These are phyloP conservation scores for Boletus tylopilopsis DNA, from an alignment of 768 basidiomycete species.

Conservation along the genomic window DNA sequence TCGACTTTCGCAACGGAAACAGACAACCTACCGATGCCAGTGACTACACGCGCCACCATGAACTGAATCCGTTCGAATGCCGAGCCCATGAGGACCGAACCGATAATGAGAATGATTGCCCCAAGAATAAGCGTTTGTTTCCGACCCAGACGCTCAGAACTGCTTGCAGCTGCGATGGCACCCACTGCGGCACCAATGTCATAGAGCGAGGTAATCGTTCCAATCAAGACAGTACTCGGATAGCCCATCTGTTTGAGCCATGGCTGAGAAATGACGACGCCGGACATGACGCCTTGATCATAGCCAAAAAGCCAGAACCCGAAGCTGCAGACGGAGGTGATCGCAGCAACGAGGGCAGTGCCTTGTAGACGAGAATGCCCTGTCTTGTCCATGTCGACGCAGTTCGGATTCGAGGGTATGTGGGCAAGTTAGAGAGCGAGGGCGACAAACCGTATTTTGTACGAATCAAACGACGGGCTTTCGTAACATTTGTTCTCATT, in stretches of 20 bases:
- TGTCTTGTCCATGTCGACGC: not conserved
- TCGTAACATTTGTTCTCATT: no score
- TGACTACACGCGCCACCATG: not conserved
- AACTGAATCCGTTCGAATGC: not conserved
- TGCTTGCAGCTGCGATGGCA: conserved; percentile 12
- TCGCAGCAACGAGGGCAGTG: no score
- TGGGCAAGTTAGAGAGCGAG: no score
- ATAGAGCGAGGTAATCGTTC: conserved; percentile 15
- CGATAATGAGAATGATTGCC: not conserved
- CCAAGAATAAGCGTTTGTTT: conserved; percentile 9
- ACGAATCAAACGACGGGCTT: no score
- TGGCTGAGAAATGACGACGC: conserved; percentile 8
- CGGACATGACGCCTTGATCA: conserved; percentile 18
- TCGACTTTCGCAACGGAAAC: not conserved
- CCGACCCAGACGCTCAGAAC: conserved; percentile 11
- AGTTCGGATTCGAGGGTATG: no score
- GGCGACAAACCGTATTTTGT: no score
- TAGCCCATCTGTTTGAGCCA: conserved; percentile 15
- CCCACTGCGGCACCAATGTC: conserved; percentile 14
- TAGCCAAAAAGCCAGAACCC: no score
- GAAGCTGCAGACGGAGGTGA: no score
- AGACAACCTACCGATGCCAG: not conserved
- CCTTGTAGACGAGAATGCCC: conserved; percentile 6
- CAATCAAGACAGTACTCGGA: conserved; percentile 14
- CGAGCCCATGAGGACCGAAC: not conserved